Base-by-base conservation (phyloP, 768 basidiomycete genomes). In the Mycena galopus region DNA sequence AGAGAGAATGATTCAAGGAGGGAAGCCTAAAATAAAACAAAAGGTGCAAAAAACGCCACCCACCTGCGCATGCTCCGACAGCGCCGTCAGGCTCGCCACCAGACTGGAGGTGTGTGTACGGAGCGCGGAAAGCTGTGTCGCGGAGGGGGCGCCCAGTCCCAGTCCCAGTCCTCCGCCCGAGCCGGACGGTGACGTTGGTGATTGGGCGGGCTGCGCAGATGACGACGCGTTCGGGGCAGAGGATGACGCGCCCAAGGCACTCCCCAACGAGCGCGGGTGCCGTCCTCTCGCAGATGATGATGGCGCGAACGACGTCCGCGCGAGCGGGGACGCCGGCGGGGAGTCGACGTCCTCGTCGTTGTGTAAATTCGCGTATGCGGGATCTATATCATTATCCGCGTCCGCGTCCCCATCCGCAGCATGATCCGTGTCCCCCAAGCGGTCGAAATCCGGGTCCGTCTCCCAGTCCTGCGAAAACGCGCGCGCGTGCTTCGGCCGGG, bases 61-160 rank as follows among this genome's bases (percentile, higher is more conserved):
- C n/a, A n/a, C n/a, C 79, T 97, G 95, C 17, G 94, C 93, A 71
- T 96, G 94, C 77, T 97, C 95, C 29, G 93, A 94, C 74, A 96
- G 90, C 37, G 91, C 89, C 3, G 91, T 88, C 55, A 97, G 87
- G 14, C 94, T 93, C 27, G 91, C 83, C 56, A 93, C 90, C 62
- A 96, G 88, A 11, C 94, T 92, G 11, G 90, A 80, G 0, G 95
- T 96, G 79, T 91, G 88, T 27, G 90, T 87, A 51, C 95, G 92
- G 68, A 96, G 85, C 73, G 93, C 87, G 3, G 89, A 85, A 59
- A 96, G 85, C 68, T 94, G 64, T 21, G 63, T 56, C 1, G 69
- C 55, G 6, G 53, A 37, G 21, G 21, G 30, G 56, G n/a, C n/a
- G n/a, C n/a, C n/a, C n/a, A n/a, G n/a, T n/a, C n/a, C n/a, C n/a